A percentile compares a stretch with the other conserved stretches of the same genome.
Evolutionary conservation across 306 rosid genomes (phyloP).

Genomic region (Acacia confusa): DNA sequence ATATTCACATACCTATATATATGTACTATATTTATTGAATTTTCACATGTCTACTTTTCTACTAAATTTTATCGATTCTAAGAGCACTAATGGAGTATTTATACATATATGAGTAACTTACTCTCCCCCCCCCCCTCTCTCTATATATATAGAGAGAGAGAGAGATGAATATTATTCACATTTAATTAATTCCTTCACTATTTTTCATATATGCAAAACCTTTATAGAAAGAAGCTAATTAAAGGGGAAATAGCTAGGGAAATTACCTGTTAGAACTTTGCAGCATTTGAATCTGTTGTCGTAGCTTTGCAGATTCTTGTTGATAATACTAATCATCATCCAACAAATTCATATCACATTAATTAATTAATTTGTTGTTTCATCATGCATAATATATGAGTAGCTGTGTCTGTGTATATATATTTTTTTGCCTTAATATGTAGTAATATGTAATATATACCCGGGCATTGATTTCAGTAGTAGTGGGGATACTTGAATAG

Average conservation of each 20-base stretch:
- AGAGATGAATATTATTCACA: not conserved
- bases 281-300: constrained; percentile 90
- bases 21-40: not conserved
- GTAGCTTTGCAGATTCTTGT: constrained; percentile 90
- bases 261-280: constrained; percentile 87
- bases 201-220: not conserved
- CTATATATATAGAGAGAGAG: too few relatives aligned
- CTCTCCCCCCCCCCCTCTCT: too few relatives aligned
- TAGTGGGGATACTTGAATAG: constrained; percentile 54
- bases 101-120: too few relatives aligned
- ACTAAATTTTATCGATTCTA: not conserved
- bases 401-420: too few relatives aligned
- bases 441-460: constrained; percentile 31
- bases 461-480: constrained; percentile 85
- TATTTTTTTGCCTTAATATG: not conserved
- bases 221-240: not conserved
- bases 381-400: not conserved
- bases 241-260: not conserved
- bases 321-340: constrained; percentile 64
- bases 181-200: not conserved
- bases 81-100: not conserved
- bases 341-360: not conserved
- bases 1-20: too few relatives aligned
- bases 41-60: too few relatives aligned
- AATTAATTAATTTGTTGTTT: not conserved